Conservation (phyloP, 768 basidiomycete genomes). For the Russula emetica region DNA sequence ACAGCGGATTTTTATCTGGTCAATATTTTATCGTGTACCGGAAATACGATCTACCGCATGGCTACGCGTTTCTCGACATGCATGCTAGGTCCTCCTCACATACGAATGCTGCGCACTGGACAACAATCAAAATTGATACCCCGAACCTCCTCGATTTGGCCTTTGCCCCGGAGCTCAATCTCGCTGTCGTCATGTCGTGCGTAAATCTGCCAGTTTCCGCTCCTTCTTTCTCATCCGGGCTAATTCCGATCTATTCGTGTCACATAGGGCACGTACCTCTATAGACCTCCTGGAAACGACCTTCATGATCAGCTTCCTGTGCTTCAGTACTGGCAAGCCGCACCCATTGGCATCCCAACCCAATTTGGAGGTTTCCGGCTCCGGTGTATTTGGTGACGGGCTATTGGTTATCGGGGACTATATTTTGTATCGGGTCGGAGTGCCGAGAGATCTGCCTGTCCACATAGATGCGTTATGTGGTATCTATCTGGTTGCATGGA, state of each 20-base stretch:
- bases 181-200: constrained; percentile 11
- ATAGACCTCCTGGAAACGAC: background rate
- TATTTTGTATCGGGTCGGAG: constrained; percentile 16
- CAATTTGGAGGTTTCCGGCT: background rate
- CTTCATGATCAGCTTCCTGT: constrained; percentile 2
- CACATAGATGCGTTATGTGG: background rate
- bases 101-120: constrained; percentile 3
- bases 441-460: background rate
- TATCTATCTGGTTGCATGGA: constrained; percentile 14
- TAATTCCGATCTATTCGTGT: background rate
- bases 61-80: constrained; percentile 13
- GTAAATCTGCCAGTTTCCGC: background rate
- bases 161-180: constrained; percentile 22
- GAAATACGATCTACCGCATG: background rate
- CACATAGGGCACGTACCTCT: background rate
- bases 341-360: constrained; percentile 14
- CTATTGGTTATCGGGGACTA: constrained; percentile 18
- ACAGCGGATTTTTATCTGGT: background rate
- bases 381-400: background rate
- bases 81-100: background rate
- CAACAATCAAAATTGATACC: constrained; percentile 6
- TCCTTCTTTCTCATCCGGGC: background rate
- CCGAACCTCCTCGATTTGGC: constrained; percentile 16
- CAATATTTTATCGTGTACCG: constrained; percentile 10
- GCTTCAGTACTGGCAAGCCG: constrained; percentile 8